These are phyloP conservation scores for Lasiosphaeria hispida DNA, from an alignment of 495 filamentous ascomycete species.

Conservation along the genomic window DNA sequence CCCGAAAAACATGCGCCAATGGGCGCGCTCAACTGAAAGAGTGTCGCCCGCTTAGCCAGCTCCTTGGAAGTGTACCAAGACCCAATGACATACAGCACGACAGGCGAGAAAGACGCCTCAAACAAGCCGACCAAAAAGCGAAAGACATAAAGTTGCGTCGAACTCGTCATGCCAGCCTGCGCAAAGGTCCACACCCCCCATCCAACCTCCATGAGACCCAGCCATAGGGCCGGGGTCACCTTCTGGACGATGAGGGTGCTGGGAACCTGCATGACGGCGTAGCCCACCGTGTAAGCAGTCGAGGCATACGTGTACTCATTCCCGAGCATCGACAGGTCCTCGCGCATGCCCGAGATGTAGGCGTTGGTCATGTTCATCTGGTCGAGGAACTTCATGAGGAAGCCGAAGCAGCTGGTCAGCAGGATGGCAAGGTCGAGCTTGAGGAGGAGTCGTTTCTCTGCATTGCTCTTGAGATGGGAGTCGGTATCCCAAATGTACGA, in stretches of 20 bases:
- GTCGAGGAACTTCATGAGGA: constrained; percentile 38
- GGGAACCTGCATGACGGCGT: constrained; percentile 53
- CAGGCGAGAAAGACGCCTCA: constrained; percentile 56
- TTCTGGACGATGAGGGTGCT: constrained; percentile 55
- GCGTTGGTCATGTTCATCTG: constrained; percentile 37
- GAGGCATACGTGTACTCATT: constrained; percentile 41
- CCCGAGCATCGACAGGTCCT: constrained; percentile 31
- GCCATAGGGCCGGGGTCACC: constrained; percentile 53
- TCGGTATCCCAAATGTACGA: constrained; percentile 16
- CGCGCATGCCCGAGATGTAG: constrained; percentile 35
- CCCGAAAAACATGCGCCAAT: constrained; percentile 41
- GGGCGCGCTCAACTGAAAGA: constrained; percentile 46
- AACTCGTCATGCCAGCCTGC: constrained; percentile 47
- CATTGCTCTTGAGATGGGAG: constrained; percentile 22
- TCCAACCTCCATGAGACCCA: constrained; percentile 53
- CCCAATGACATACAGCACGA: constrained; percentile 60
- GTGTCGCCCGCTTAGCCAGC: constrained; percentile 55
- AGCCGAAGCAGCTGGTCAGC: constrained; percentile 36
- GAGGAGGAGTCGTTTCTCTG: constrained; percentile 12
- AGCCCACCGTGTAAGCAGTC: constrained; percentile 43
- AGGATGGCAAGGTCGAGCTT: constrained; percentile 36
- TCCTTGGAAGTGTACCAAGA: constrained; percentile 61
- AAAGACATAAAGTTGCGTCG: constrained; percentile 54
- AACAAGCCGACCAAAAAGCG: constrained; percentile 61
- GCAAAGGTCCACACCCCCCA: constrained; percentile 58